Evolutionary conservation across 2,329 filamentous ascomycete species (phyloP).

Genomic region (Ramularia endophylla): DNA sequence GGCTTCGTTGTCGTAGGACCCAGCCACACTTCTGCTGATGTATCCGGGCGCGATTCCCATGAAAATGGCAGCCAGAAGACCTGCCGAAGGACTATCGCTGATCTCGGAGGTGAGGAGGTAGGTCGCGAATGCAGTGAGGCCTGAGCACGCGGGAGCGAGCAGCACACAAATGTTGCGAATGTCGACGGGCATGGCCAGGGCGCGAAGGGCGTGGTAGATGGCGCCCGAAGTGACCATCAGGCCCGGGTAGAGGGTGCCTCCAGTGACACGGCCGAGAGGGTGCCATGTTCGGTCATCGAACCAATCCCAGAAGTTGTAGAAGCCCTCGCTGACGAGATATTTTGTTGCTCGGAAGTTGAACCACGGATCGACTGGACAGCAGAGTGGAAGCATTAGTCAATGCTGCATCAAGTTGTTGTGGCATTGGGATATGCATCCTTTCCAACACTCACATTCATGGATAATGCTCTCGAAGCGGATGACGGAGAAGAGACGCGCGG

Average conservation of each 20-base stretch:
- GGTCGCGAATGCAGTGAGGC: slow-evolving; percentile 83
- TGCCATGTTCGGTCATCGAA: slow-evolving; percentile 99
- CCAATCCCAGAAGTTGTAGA: slow-evolving; percentile 99
- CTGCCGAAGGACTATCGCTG: slow-evolving; percentile 89
- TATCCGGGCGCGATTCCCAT: slow-evolving; percentile 98
- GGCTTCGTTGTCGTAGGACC: slow-evolving; percentile 98
- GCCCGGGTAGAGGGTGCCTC: slow-evolving; percentile 96
- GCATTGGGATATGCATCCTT: too few species aligned
- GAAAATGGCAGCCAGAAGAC: slow-evolving; percentile 86
- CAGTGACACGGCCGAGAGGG: slow-evolving; percentile 93
- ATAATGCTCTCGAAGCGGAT: slow-evolving; percentile 99
- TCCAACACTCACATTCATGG: slow-evolving; percentile 78
- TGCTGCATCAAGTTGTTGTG: slow-evolving; percentile 11
- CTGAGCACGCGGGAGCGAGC: slow-evolving; percentile 89
- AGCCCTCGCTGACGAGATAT: slow-evolving; percentile 93
- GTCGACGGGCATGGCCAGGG: slow-evolving; percentile 86
- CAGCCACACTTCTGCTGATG: slow-evolving; percentile 94
- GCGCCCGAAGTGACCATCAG: slow-evolving; percentile 98
- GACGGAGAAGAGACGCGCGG: slow-evolving; percentile 94
- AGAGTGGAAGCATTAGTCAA: slow-evolving; percentile 12
- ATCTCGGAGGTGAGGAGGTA: slow-evolving; percentile 98
- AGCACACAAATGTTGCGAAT: slow-evolving; percentile 99
- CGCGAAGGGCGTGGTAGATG: slow-evolving; percentile 90
- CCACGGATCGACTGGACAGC: slow-evolving; percentile 97
- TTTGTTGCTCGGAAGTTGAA: slow-evolving; percentile 99